These are phyloP conservation scores for Colletotrichum limetticola DNA, from an alignment of 2,329 filamentous ascomycete species.

Conservation along the genomic window DNA sequence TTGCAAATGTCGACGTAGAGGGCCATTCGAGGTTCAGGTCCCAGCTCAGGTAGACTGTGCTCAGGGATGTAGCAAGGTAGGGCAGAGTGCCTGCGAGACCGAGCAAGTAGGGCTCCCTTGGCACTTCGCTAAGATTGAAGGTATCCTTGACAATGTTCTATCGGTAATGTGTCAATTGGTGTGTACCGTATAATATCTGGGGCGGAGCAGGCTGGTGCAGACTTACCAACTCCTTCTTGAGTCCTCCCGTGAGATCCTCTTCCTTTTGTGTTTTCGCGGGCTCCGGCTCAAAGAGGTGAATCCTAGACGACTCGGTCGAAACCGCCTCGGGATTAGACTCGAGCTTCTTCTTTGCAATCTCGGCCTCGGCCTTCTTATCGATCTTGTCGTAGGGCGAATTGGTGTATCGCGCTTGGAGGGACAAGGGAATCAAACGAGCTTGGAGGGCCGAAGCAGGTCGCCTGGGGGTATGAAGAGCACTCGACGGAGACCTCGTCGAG, in stretches of 20 bases:
- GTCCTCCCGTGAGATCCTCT: slow-evolving; percentile 44
- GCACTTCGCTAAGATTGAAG: slow-evolving; percentile 72
- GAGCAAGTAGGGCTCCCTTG: slow-evolving; percentile 73
- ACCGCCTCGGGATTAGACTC: slow-evolving; percentile 69
- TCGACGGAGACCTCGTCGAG: slow-evolving; percentile 1
- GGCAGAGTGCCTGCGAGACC: slow-evolving; percentile 84
- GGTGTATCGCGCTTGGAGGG: slow-evolving; percentile 36
- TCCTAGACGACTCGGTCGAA: slow-evolving; percentile 65
- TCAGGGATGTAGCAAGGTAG: slow-evolving; percentile 84
- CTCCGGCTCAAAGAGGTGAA: slow-evolving; percentile 58
- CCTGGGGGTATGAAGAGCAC: slow-evolving; percentile 22
- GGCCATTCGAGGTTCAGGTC: slow-evolving; percentile 78
- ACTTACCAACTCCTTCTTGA: slow-evolving; percentile 67
- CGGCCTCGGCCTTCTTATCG: slow-evolving; percentile 66
- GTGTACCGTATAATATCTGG: neutral
- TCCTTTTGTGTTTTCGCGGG: slow-evolving; percentile 36
- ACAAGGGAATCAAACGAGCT: neutral
- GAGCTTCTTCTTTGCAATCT: slow-evolving; percentile 65
- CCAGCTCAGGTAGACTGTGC: slow-evolving; percentile 85
- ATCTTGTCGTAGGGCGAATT: slow-evolving; percentile 48
- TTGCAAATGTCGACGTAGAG: slow-evolving; percentile 70
- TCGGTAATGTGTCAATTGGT: slow-evolving; percentile 14
- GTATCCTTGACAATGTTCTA: slow-evolving; percentile 76
- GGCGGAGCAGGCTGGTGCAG: slow-evolving; percentile 26
- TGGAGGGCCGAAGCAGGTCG: slow-evolving; percentile 27